Evolutionary conservation across 306 rosid genomes (phyloP).

Genomic region (Lathyrus tuberosus): DNA sequence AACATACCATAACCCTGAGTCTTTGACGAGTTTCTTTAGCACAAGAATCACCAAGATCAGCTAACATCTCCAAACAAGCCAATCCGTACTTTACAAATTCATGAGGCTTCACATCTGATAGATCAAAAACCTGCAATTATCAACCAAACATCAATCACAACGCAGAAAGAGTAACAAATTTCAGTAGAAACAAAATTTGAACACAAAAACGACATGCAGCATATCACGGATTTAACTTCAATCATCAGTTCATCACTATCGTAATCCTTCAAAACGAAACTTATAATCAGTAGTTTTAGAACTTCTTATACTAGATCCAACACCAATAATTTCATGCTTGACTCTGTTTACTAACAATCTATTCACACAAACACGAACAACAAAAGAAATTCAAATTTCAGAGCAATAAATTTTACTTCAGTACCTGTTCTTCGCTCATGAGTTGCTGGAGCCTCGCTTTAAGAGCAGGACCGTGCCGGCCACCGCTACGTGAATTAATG

Average conservation of each 20-base stretch:
- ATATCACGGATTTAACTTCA: conserved; percentile 11
- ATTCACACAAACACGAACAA: neutral
- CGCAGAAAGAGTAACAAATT: conserved; percentile 1
- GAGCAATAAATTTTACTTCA: neutral
- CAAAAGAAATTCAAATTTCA: neutral
- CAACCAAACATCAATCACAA: conserved; percentile 19
- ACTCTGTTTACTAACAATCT: neutral
- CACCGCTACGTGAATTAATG: conserved; percentile 82
- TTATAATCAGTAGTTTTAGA: neutral
- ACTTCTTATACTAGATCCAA: conserved; percentile 29
- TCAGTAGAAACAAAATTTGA: conserved; percentile 14
- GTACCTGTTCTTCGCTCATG: conserved; percentile 90
- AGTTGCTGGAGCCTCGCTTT: conserved; percentile 77
- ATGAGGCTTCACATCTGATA: conserved; percentile 87
- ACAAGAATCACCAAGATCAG: conserved; percentile 66
- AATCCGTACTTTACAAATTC: conserved; percentile 86
- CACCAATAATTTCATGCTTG: neutral
- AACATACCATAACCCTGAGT: conserved; percentile 85
- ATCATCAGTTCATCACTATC: conserved; percentile 6
- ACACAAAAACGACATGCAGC: conserved; percentile 8
- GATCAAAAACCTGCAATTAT: conserved; percentile 74
- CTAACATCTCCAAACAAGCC: conserved; percentile 79
- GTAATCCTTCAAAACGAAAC: conserved; percentile 13
- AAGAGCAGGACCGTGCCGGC: conserved; percentile 82
- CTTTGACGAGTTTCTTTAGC: conserved; percentile 86